A percentile compares a stretch with the other conserved stretches of the same genome.
These are phyloP conservation scores for Penicillium janthinellum DNA, from an alignment of 2,329 filamentous ascomycete genomes.

Conservation along the genomic window DNA sequence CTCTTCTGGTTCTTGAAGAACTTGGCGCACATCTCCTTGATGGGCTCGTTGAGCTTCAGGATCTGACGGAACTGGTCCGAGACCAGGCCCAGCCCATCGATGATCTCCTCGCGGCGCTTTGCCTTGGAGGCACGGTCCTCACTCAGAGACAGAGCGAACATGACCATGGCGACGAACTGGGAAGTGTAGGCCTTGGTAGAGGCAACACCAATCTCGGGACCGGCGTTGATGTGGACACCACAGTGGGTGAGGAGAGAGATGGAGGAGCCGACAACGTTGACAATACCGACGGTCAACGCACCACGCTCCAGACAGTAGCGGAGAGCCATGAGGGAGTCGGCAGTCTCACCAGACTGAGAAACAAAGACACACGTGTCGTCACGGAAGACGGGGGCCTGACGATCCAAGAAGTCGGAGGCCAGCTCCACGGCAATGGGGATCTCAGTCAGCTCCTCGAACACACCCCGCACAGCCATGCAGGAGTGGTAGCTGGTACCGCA, in stretches of 20 bases:
- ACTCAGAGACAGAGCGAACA: conserved; percentile 95
- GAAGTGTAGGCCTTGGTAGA: conserved; percentile 99
- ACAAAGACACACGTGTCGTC: conserved; percentile 99
- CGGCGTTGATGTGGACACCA: conserved; percentile 99
- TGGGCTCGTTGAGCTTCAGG: conserved; percentile 84
- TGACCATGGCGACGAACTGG: conserved; percentile 99
- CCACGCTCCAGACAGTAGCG: conserved; percentile 98
- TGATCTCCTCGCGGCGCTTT: conserved; percentile 89
- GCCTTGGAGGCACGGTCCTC: conserved; percentile 96
- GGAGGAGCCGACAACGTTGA: conserved; percentile 97
- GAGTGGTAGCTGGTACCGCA: conserved; percentile 99
- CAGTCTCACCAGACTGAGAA: conserved; percentile 97
- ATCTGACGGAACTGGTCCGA: conserved; percentile 91
- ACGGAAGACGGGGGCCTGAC: conserved; percentile 96
- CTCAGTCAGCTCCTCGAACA: conserved; percentile 96
- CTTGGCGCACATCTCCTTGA: conserved; percentile 91
- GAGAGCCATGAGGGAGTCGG: conserved; percentile 94
- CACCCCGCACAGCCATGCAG: conserved; percentile 97
- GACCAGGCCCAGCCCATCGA: conserved; percentile 85
- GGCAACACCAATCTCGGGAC: conserved; percentile 96
- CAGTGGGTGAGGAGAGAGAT: conserved; percentile 99
- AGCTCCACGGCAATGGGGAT: conserved; percentile 97
- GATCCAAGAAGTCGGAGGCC: conserved; percentile 96
- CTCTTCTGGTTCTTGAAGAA: conserved; percentile 98
- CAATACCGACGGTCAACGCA: conserved; percentile 94